Evolutionary conservation across 2,329 filamentous ascomycete genomes (phyloP).

Genomic region (Eurotiales sp.): DNA sequence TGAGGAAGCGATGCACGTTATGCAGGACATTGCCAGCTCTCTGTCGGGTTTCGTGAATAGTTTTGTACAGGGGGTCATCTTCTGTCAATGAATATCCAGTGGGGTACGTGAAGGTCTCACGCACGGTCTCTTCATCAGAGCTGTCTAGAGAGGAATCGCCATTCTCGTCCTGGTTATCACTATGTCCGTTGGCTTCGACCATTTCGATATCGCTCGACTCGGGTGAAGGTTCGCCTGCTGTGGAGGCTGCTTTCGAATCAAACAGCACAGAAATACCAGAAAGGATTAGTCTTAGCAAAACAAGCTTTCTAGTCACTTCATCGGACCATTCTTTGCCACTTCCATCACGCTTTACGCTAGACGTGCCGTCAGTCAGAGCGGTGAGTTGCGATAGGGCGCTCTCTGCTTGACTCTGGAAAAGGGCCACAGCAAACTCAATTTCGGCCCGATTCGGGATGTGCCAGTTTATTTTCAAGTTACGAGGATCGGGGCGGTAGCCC

Average conservation of each 20-base stretch:
- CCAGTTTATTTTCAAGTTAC: constrained; percentile 82
- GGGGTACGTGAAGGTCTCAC: constrained; percentile 82
- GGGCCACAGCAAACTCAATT: constrained; percentile 79
- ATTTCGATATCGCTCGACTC: constrained; percentile 42
- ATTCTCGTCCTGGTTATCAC: constrained; percentile 23
- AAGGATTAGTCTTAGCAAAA: constrained; percentile 80
- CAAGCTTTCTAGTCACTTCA: constrained; percentile 85
- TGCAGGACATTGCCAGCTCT: constrained; percentile 77
- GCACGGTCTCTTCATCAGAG: constrained; percentile 59
- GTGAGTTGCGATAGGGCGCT: constrained; percentile 71
- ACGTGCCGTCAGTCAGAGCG: constrained; percentile 74
- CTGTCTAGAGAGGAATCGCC: constrained; percentile 51
- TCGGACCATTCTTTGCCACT: constrained; percentile 99
- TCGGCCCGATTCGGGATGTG: constrained; percentile 78
- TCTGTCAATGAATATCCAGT: constrained; percentile 76
- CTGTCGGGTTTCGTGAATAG: constrained; percentile 77
- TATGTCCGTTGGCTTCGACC: constrained; percentile 38
- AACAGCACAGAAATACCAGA: constrained; percentile 89
- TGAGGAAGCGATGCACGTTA: constrained; percentile 78
- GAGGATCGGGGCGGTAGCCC: constrained; percentile 72
- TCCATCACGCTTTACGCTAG: constrained; percentile 81
- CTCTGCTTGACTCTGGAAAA: constrained; percentile 80
- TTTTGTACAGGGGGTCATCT: constrained; percentile 62
- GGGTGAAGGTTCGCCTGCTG: constrained; percentile 38
- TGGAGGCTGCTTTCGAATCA: constrained; percentile 69